Percentiles rank a stretch among this genome's conserved stretches.
Conservation (phyloP, 805 yeast genomes). For the Barnettozyma populi region DNA sequence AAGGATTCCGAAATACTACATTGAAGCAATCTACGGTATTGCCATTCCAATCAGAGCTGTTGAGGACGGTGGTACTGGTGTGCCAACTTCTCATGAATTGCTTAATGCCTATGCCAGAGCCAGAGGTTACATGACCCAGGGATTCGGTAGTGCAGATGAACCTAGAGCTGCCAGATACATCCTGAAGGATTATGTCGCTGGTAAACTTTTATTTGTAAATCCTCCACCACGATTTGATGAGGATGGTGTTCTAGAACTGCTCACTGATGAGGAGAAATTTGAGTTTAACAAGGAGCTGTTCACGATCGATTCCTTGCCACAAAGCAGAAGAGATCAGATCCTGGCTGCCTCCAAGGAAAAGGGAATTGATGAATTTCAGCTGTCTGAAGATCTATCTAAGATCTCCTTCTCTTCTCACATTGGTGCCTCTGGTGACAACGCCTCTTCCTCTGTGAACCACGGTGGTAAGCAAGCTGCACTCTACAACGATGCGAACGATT, state of each 20-base stretch:
- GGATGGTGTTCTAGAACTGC: slow-evolving; percentile 32
- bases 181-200: slow-evolving; percentile 91
- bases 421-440: slow-evolving; percentile 40
- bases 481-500: slow-evolving; percentile 70
- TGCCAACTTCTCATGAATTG: slow-evolving; percentile 85
- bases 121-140: slow-evolving; percentile 96
- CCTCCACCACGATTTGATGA: slow-evolving; percentile 79
- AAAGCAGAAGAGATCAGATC: slow-evolving; percentile 67
- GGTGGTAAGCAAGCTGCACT: slow-evolving; percentile 84
- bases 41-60: slow-evolving; percentile 68
- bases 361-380: slow-evolving; percentile 55
- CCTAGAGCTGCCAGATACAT: slow-evolving; percentile 90
- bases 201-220: slow-evolving; percentile 74
- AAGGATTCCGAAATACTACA: slow-evolving; percentile 79
- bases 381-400: slow-evolving; percentile 62
- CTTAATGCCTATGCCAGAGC: slow-evolving; percentile 92
- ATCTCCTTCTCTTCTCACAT: slow-evolving; percentile 79
- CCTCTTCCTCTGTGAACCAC: slow-evolving; percentile 52
- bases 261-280: slow-evolving; percentile 45
- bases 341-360: slow-evolving; percentile 53
- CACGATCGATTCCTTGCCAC: slow-evolving; percentile 60
- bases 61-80: slow-evolving; percentile 87
- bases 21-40: slow-evolving; percentile 93
- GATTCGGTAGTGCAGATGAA: slow-evolving; percentile 95
- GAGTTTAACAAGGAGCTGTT: slow-evolving; percentile 75